Percentiles rank a stretch among this genome's conserved stretches.
Conservation (phyloP, 371 early-diverging fungal genomes). For the Polyrhizophydium stewartii region DNA sequence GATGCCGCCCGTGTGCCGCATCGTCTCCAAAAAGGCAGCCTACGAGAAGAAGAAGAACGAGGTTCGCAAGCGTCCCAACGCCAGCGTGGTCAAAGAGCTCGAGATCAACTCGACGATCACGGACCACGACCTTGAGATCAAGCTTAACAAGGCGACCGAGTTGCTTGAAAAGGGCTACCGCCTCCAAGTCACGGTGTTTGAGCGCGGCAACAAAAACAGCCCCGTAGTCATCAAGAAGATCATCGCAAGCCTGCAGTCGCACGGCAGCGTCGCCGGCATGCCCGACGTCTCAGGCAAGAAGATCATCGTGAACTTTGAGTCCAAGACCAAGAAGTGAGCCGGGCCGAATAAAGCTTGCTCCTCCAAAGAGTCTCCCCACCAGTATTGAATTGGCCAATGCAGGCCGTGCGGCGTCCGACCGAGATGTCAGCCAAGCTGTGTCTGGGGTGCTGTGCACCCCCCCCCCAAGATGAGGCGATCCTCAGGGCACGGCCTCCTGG, state of each 20-base stretch:
- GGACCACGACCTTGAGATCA: conserved; percentile 20
- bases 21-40: background rate
- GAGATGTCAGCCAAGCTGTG: too few species aligned
- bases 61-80: background rate
- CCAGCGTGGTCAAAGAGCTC: conserved; percentile 11
- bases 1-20: conserved; percentile 13
- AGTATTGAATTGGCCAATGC: too few species aligned
- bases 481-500: too few species aligned
- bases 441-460: too few species aligned
- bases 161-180: conserved; percentile 8
- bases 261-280: background rate
- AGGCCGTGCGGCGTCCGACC: too few species aligned
- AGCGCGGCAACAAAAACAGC: background rate
- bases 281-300: background rate
- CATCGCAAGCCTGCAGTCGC: background rate
- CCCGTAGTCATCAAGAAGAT: background rate
- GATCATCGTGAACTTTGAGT: background rate
- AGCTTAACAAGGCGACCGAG: conserved; percentile 9
- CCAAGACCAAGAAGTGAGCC: background rate
- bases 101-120: conserved; percentile 18
- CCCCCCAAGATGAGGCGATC: too few species aligned
- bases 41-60: background rate
- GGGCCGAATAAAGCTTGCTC: too few species aligned
- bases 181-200: background rate
- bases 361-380: too few species aligned